Evolutionary conservation across 2,329 filamentous ascomycete species (phyloP).

Genomic region (Cordyceps javanica): DNA sequence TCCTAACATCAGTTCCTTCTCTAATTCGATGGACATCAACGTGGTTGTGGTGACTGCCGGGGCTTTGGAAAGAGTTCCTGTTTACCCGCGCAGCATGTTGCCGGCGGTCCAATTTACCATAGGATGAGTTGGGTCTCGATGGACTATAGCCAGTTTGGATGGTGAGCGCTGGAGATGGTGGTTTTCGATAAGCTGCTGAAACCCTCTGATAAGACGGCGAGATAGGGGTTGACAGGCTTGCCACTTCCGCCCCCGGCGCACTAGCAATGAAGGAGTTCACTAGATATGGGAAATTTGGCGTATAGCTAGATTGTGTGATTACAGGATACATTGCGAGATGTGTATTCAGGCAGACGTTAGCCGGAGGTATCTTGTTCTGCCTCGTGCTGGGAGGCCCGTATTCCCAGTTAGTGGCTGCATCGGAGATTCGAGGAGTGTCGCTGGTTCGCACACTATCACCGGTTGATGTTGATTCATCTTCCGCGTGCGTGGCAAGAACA

Average conservation of each 20-base stretch:
- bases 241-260: conserved; percentile 12
- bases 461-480: not conserved
- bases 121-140: conserved; percentile 30
- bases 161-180: conserved; percentile 29
- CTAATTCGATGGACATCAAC: conserved; percentile 56
- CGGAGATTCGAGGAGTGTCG: not conserved
- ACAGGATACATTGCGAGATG: conserved; percentile 28
- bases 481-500: not conserved
- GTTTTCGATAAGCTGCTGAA: conserved; percentile 26
- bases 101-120: conserved; percentile 37
- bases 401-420: not conserved
- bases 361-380: conserved; percentile 7
- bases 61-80: conserved; percentile 41
- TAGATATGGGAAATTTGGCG: conserved; percentile 23
- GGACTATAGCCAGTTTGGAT: conserved; percentile 33
- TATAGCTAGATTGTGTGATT: conserved; percentile 26
- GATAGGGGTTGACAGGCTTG: conserved; percentile 24
- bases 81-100: conserved; percentile 43
- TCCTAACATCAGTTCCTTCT: conserved; percentile 65
- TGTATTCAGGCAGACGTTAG: conserved; percentile 19
- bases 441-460: not conserved
- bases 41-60: conserved; percentile 51
- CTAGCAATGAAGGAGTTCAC: conserved; percentile 21
- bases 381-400: conserved; percentile 3
- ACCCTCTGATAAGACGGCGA: conserved; percentile 25